Base-by-base conservation (phyloP, 2,329 filamentous ascomycete genomes). In the Elsinoe australis region DNA sequence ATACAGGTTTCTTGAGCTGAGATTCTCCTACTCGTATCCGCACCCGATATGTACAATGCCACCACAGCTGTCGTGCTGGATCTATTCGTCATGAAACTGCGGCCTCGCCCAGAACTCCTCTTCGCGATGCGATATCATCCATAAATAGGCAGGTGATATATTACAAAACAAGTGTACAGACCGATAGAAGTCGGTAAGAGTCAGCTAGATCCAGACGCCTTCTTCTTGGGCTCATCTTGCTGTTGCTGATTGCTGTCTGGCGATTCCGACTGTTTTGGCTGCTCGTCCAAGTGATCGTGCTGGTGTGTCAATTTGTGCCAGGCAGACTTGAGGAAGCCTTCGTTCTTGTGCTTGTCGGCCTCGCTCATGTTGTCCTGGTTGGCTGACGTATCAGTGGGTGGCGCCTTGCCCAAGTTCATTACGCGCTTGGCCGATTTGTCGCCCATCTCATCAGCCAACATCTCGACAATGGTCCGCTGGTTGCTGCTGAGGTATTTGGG, bases 381-480 rank as follows among this genome's bases (percentile, higher is more conserved):
- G n/a, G 47, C 12, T 1, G 51, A 42, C 19, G 49, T 35, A 29
- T 45, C 32, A 14, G 49, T 38, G 19, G 42, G 47, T 36, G 64
- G 80, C 50, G 73, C 72, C 60, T 71, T 71, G 47, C 66, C 68
- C 31, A 94, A 71, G 61, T 94, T 90, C 88, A 98, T 96, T 49
- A 94, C 79, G 36, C 92, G 78, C 71, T 87, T 92, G 26, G 92
- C 92, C 21, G 79, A 87, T 71, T 89, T 88, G 67, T 98, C 92
- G 31, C 79, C 83, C 80, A 98, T 84, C 71, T 98, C 92, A 59
- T 98, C 89, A 5, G 92, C 92, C 55, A 98, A 78, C 79, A 96
- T 90, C 71, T 98, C 92, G 35, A 94, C 70, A 51, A 98, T 85
- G 1, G 87, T 94, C 47, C 92, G 78, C 71, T 98, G 89, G 69